A percentile compares a stretch with the other conserved stretches of the same genome.
These are phyloP conservation scores for Zychaea mexicana DNA, from an alignment of 371 early-diverging fungal species.

Conservation along the genomic window DNA sequence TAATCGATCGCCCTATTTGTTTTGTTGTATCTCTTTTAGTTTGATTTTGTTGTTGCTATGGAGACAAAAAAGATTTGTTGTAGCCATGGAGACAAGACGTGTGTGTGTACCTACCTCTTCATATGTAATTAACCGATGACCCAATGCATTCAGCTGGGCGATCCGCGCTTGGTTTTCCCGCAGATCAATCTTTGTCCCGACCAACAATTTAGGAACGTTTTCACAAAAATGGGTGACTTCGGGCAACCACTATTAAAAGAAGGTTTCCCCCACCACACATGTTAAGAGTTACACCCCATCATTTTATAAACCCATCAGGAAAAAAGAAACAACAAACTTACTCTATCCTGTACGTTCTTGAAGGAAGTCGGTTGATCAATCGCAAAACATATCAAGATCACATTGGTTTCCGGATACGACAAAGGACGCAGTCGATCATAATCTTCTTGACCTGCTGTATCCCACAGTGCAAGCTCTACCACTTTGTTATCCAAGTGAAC, in stretches of 20 bases:
- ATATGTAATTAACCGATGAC: conserved; percentile 32
- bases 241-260: conserved; percentile 79
- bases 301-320: background rate
- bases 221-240: conserved; percentile 87
- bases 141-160: conserved; percentile 35
- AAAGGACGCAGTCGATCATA: conserved; percentile 84
- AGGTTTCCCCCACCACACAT: too few relatives aligned
- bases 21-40: too few relatives aligned
- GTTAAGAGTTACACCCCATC: too few relatives aligned
- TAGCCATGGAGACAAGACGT: too few relatives aligned
- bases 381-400: conserved; percentile 72
- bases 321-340: conserved; percentile 17
- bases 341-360: conserved; percentile 65
- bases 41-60: too few relatives aligned
- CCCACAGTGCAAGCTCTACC: conserved; percentile 71
- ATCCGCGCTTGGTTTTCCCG: conserved; percentile 52
- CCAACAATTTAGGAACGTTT: conserved; percentile 82
- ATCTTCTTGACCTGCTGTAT: conserved; percentile 90
- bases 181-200: conserved; percentile 89
- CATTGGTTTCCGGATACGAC: conserved; percentile 77
- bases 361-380: conserved; percentile 69
- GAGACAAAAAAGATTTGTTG: too few relatives aligned
- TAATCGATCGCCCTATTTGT: conserved; percentile 43
- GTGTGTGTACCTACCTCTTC: conserved; percentile 35
- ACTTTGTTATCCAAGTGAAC: conserved; percentile 62